Evolutionary conservation across 257 asterid species (phyloP).

Genomic region (Leonotis leonurus): DNA sequence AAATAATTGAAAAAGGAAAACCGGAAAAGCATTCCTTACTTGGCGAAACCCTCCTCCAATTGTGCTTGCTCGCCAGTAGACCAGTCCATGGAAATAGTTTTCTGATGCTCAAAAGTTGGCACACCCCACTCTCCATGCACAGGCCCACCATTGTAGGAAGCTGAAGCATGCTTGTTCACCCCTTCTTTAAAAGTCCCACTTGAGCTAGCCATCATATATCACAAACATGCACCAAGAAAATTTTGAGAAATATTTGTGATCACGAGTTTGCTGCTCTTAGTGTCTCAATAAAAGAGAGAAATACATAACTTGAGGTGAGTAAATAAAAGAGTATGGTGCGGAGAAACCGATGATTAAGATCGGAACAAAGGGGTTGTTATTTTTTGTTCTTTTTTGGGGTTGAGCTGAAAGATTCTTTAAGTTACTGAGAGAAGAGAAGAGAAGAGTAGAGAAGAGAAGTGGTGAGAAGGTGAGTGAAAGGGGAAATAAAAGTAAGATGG

Average conservation of each 20-base stretch:
- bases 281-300: constrained; percentile 16
- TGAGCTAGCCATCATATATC: constrained; percentile 27
- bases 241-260: not conserved
- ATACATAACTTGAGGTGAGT: not conserved
- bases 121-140: constrained; percentile 58
- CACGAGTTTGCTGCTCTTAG: not conserved
- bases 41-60: constrained; percentile 55
- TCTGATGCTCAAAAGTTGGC: constrained; percentile 66
- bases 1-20: not conserved
- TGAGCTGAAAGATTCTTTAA: constrained; percentile 22
- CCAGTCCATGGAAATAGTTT: constrained; percentile 82
- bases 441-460: no score
- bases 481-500: constrained; percentile 22
- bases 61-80: constrained; percentile 66
- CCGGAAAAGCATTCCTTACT: constrained; percentile 35
- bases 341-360: constrained; percentile 19
- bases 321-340: not conserved
- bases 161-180: constrained; percentile 20
- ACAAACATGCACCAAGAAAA: constrained; percentile 23
- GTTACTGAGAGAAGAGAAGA: constrained; percentile 10
- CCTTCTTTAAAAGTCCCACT: constrained; percentile 36
- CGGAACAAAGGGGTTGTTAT: constrained; percentile 17
- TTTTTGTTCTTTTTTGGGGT: no score
- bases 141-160: constrained; percentile 28
- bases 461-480: constrained; percentile 14